Evolutionary conservation across 163 green algal genomes (phyloP), one percentile per base, ranked within the genome.

Genomic region (Scenedesmus sp.): DNA sequence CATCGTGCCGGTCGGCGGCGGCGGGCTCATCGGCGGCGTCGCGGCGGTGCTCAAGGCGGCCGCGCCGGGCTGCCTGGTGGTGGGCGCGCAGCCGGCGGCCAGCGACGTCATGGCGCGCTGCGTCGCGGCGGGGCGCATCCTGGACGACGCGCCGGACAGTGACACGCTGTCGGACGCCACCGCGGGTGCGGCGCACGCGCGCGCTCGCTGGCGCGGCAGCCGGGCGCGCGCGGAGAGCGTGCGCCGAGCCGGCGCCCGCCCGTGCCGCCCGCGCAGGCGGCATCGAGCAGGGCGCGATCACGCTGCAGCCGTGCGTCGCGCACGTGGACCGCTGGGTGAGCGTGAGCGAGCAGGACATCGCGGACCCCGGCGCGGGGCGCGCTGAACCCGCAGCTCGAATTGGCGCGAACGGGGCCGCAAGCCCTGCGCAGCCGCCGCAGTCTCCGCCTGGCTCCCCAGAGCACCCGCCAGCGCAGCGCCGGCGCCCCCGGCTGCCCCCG

Each of bases 1-100:
- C 45, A 88, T 91, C 58, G 83, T 95, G 14, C 90, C 90, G 20
- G 88, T 95, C n/a, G 90, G 90, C 22, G 88, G 90, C 10, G 90
- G 90, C 15, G 89, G 89, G 44, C 84, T 95, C 9, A 87, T 91
- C 2, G 77, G 74, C n/a, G 89, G 87, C 44, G 78, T 93, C 24
- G 87, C 84, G 4, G 65, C 81, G 10, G 82, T 91, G 53, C 82
- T 94, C 34, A 93, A 93, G 71, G 67, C 70, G 5, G 62, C 33
- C 24, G 2, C 44, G 33, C 70, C 50, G n/a, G 31, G 33, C 31
- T 64, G 67, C 29, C 5, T 33, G 51, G 72, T 94, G 33, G 70
- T 92, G 7, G 91, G 89, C 28, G 92, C 85, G 58, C 87, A 93
- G 75, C 89, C 90, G 2, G 79, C 70, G 3, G 79, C 60, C 1